phyloP scores from a whole-genome alignment of 768 basidiomycete genomes.

The Dioszegia crocea region DNA sequence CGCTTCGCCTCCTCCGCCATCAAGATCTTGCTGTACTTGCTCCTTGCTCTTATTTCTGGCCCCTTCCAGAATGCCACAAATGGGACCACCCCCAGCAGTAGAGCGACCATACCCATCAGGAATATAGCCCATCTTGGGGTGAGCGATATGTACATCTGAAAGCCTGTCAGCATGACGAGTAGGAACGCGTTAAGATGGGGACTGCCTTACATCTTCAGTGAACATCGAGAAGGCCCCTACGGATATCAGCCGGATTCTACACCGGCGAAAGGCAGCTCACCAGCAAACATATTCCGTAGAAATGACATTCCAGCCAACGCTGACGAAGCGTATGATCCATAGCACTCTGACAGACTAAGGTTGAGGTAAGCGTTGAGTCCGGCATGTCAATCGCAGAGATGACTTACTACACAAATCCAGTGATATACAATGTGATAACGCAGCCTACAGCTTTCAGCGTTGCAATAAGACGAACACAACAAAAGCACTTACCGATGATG shows the following conservation, averaged over 20 bases:
- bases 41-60: conserved; percentile 40
- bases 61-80: conserved; percentile 47
- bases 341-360: conserved; percentile 60
- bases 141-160: conserved; percentile 57
- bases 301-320: conserved; percentile 67
- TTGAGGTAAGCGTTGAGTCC: background rate
- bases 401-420: conserved; percentile 54
- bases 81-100: conserved; percentile 58
- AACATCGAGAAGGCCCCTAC: conserved; percentile 60
- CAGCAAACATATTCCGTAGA: conserved; percentile 53
- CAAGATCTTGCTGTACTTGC: conserved; percentile 32
- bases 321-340: conserved; percentile 60
- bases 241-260: background rate
- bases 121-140: conserved; percentile 58
- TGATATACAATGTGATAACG: conserved; percentile 16
- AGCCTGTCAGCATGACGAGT: background rate
- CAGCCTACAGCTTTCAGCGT: conserved; percentile 6
- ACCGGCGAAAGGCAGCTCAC: conserved; percentile 19
- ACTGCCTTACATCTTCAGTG: conserved; percentile 51
- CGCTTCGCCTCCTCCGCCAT: conserved; percentile 37
- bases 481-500: conserved; percentile 49
- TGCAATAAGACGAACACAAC: background rate
- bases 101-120: conserved; percentile 53
- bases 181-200: background rate
- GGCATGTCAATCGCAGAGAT: background rate